These are phyloP conservation scores for Schrenkiella parvula DNA, from an alignment of 345 rosid species.

Conservation along the genomic window DNA sequence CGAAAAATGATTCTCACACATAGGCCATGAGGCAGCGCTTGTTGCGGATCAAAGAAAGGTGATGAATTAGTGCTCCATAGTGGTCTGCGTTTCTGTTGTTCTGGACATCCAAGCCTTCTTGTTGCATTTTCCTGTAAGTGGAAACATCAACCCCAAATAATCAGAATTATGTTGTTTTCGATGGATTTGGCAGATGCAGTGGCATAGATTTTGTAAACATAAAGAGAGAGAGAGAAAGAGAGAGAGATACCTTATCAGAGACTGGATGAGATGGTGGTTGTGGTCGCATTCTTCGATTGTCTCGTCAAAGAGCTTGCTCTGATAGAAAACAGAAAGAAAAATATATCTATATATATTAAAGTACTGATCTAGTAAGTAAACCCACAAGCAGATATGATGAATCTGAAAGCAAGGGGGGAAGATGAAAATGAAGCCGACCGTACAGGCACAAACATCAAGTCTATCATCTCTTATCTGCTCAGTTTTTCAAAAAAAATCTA, in stretches of 20 bases:
- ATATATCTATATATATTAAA: no score
- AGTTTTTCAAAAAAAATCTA: no score
- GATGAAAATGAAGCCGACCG: neutral
- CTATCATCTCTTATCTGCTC: neutral
- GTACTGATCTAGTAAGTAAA: neutral
- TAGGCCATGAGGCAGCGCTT: constrained; percentile 98
- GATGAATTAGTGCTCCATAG: constrained; percentile 84
- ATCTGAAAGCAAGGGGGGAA: neutral
- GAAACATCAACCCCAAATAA: neutral
- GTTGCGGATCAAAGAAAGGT: constrained; percentile 77
- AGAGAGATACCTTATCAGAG: constrained; percentile 46
- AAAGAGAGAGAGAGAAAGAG: neutral
- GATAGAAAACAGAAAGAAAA: neutral
- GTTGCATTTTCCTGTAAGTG: constrained; percentile 73
- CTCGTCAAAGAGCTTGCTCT: constrained; percentile 59
- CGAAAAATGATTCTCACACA: constrained; percentile 41
- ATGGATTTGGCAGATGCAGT: neutral
- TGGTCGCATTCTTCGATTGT: constrained; percentile 54
- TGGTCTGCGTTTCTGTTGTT: constrained; percentile 80
- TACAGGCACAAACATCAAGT: neutral
- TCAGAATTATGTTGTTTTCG: neutral
- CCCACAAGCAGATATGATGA: neutral
- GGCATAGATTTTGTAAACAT: neutral
- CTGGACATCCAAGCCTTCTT: constrained; percentile 70
- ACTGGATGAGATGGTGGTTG: constrained; percentile 55